Base-by-base conservation (phyloP, 805 yeast species). In the Yamadazyma takamatsuzukensis region DNA sequence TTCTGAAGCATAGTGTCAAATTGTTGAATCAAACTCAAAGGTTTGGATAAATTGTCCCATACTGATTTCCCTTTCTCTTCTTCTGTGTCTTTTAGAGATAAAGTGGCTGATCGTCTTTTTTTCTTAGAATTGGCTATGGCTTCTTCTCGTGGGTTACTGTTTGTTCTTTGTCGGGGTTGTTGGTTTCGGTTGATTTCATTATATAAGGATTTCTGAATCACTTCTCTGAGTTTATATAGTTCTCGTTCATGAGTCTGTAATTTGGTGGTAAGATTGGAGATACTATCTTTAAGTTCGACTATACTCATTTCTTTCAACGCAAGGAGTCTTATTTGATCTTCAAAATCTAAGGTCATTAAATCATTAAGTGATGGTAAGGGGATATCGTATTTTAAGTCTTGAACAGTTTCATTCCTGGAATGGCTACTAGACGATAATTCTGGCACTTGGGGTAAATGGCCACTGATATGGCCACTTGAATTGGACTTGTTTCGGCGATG, bases 271-370 rank as follows among this genome's bases (percentile, higher is more conserved):
- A 81, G 37, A 15, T 61, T 68, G 26, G 68, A 70, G 16, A 80
- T 68, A 29, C 64, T 60, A 43, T 76, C 79, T 41, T 77, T 80
- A 26, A 80, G 54, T 43, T 82, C 88, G 30, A 82, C 70, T 18
- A 82, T 61, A 16, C 72, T 73, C 74, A 79, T 74, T 49, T 83
- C 93, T 47, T 80, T 82, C 25, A 75, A 60, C 0, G 90, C 90
- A 27, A 83, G 56, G 6, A 69, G 58, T 40, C 85, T 67, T 30
- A 82, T 55, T 30, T 78, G 72, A 4, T 70, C 74, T 36, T 75
- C 76, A 5, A 80, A 60, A 25, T 68, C 76, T 35, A 56, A 32
- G 6, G 30, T 32, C 6, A 36, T 30, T 10, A 64, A 47, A 28
- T 55, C 56, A 15, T 54, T 61, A 16, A 48, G 37, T 16, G 50